These are phyloP conservation scores for Phalaenopsis aphrodite DNA, from an alignment of 106 monocot species.

Conservation along the genomic window DNA sequence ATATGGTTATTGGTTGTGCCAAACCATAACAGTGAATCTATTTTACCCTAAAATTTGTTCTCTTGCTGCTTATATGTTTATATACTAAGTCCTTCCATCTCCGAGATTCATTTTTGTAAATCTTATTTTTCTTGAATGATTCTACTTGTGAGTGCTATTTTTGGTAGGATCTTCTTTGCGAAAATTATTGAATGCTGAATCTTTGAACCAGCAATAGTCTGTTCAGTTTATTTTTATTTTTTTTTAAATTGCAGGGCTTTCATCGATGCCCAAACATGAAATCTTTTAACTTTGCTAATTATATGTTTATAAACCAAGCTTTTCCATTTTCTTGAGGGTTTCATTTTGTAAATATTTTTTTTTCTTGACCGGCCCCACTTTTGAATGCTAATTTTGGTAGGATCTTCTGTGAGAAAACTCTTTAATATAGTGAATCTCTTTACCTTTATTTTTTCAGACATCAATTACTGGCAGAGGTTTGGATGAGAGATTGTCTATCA, in stretches of 20 bases:
- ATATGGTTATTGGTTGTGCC: too few relatives aligned
- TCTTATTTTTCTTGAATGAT: neutral
- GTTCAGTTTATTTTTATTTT: too few relatives aligned
- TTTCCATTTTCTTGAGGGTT: neutral
- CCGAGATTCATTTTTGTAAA: neutral
- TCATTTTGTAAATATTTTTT: neutral
- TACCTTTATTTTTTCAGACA: conserved; percentile 27
- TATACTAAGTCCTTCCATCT: neutral
- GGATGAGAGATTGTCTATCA: conserved; percentile 76
- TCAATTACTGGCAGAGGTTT: conserved; percentile 48
- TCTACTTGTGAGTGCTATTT: neutral
- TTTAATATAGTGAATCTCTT: neutral
- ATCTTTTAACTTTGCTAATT: neutral
- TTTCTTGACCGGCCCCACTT: neutral
- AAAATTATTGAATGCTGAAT: neutral
- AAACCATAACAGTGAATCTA: too few relatives aligned
- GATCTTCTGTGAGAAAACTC: neutral
- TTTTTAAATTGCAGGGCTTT: too few relatives aligned
- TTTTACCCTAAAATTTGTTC: too few relatives aligned
- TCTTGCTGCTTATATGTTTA: neutral
- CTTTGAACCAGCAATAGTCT: neutral
- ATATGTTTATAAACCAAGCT: neutral
- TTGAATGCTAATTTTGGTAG: neutral
- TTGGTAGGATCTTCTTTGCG: neutral
- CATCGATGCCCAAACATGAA: neutral